Conservation (phyloP, 495 filamentous ascomycete genomes). For the Hypoxylon crocopeplum region DNA sequence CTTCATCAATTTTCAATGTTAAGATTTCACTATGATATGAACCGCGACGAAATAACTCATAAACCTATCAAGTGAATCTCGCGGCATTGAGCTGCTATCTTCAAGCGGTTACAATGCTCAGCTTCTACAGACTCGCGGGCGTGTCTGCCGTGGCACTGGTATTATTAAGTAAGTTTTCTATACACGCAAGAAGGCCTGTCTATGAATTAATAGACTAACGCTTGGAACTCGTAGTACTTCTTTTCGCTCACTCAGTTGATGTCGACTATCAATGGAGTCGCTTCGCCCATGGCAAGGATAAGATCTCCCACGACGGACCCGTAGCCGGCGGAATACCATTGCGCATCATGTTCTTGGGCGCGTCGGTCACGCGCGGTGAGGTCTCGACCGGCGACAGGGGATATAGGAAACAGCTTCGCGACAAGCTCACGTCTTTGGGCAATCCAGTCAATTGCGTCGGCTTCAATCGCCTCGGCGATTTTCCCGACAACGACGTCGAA, state of each 20-base stretch:
- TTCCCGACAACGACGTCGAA: constrained; percentile 41
- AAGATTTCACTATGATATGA: constrained; percentile 10
- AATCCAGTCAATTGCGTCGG: constrained; percentile 40
- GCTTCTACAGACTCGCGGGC: constrained; percentile 16
- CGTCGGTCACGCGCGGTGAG: constrained; percentile 39
- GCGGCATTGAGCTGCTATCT: background rate
- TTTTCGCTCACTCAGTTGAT: constrained; percentile 29
- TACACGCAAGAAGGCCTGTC: background rate
- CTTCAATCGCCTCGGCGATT: constrained; percentile 42
- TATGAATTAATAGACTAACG: constrained; percentile 6
- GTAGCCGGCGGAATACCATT: constrained; percentile 31
- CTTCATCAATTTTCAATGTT: background rate
- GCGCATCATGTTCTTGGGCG: constrained; percentile 41
- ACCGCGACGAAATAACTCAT: constrained; percentile 2
- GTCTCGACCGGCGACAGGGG: constrained; percentile 38
- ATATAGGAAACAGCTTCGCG: constrained; percentile 37
- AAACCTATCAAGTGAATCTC: background rate
- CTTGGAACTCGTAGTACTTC: constrained; percentile 2
- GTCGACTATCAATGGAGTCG: constrained; percentile 28
- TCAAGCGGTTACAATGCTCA: constrained; percentile 11
- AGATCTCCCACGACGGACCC: constrained; percentile 7
- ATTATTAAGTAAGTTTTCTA: constrained; percentile 18
- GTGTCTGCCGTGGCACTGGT: constrained; percentile 5
- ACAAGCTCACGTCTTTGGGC: constrained; percentile 33
- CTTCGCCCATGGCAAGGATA: constrained; percentile 2